Evolutionary conservation across 2,329 filamentous ascomycete genomes (phyloP), one percentile per base, ranked within the genome.

Genomic region (Colletotrichum cereale): DNA sequence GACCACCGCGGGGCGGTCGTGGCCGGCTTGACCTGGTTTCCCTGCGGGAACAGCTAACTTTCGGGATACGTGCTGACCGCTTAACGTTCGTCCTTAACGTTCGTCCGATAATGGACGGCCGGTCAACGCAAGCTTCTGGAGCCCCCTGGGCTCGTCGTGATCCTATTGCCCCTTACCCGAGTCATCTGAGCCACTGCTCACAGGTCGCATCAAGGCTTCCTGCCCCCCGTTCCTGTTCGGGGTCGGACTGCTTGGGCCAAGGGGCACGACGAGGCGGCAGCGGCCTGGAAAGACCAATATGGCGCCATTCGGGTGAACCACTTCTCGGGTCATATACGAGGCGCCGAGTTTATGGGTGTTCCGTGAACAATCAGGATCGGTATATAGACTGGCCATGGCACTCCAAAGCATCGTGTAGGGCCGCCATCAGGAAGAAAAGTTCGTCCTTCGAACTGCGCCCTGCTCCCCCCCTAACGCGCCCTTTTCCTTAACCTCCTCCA

Each of bases 131-230:
- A 10, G 16, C 38, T 52, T 44, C 61, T 31, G 38, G 48, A 60
- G 21, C 36, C 53, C n/a, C 24, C n/a, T 29, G 26, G 42, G 10
- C 42, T 34, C 29, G 11, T 18, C 21, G 16, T 7, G 36, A 68
- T 64, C 29, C 36, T 11, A n/a, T 26, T 26, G 31, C 26, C 42
- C 11, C 38, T 29, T 21, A 5, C 18, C 57, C 40, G 34, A 52
- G 56, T 56, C 57, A 52, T 62, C 67, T 57, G 52, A 71, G 63
- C 34, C 67, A 44, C 57, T 16, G 18, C 26, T 38, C 29, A 67
- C 16, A 53, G 62, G 55, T 16, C 40, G 16, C 63, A 44, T 52
- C 56, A n/a, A 24, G 65, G 57, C 50, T n/a, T 62, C 42, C 50
- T 18, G 18, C 6, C 11, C 29, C 48, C 21, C 21, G 21, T 34